phyloP scores from a whole-genome alignment of 768 basidiomycete species.

The Peribolospora kevripleyi region DNA sequence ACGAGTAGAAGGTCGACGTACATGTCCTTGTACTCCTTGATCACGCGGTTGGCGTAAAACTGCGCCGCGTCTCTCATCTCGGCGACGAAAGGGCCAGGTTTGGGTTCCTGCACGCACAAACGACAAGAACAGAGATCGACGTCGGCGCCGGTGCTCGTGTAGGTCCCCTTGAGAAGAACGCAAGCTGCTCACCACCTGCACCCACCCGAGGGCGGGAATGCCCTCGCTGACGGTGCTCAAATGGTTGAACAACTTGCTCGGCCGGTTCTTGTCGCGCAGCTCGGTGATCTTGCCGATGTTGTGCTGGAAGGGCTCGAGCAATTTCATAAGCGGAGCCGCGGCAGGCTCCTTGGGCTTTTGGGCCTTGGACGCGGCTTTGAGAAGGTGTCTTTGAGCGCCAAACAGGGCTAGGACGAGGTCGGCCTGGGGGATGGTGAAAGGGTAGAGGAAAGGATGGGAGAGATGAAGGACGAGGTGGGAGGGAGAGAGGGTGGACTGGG shows the following conservation, averaged over 20 bases:
- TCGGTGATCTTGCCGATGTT: constrained; percentile 53
- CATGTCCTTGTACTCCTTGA: constrained; percentile 87
- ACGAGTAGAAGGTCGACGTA: constrained; percentile 20
- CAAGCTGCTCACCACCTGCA: constrained; percentile 38
- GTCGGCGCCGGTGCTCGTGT: neutral
- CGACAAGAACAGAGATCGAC: neutral
- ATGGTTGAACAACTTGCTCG: constrained; percentile 63
- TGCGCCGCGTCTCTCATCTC: constrained; percentile 64
- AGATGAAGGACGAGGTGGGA: neutral
- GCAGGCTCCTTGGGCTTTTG: constrained; percentile 45
- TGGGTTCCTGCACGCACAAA: constrained; percentile 31
- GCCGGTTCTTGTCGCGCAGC: constrained; percentile 54
- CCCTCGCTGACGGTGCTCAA: constrained; percentile 62
- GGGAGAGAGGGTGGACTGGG: neutral
- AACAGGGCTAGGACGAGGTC: constrained; percentile 42
- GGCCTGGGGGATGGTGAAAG: constrained; percentile 27
- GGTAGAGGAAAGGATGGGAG: neutral
- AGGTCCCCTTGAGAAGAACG: neutral
- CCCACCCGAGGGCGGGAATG: constrained; percentile 62
- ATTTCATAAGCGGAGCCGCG: constrained; percentile 23
- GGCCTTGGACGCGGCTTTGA: constrained; percentile 45
- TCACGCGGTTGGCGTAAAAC: constrained; percentile 72
- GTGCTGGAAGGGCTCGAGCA: constrained; percentile 44
- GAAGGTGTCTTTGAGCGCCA: constrained; percentile 38
- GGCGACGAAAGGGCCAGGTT: constrained; percentile 52